Percentiles rank a stretch among this genome's conserved stretches.
Evolutionary conservation across 371 early-diverging fungal species (phyloP).

Genomic region (Blakeslea trispora): DNA sequence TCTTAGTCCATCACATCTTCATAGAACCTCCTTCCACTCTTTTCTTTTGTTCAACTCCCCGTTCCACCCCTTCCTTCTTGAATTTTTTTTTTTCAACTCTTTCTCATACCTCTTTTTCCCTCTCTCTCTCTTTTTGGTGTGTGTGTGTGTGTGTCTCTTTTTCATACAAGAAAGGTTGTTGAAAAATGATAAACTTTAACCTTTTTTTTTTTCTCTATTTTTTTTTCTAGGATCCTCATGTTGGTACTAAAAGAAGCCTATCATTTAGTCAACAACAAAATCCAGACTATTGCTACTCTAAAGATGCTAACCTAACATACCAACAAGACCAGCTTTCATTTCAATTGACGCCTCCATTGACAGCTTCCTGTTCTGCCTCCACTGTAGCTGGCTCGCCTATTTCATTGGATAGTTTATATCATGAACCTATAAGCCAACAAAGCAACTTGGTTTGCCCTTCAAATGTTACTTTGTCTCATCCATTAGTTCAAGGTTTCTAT

Average conservation of each 20-base stretch:
- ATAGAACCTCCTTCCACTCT: too few species aligned
- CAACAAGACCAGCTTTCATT: conserved; percentile 2
- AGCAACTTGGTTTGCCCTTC: conserved; percentile 5
- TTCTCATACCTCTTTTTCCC: too few species aligned
- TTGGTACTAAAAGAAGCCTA: background rate
- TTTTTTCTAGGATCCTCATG: too few species aligned
- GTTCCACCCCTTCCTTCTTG: too few species aligned
- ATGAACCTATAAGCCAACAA: conserved; percentile 16
- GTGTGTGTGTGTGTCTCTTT: too few species aligned
- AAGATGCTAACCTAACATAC: conserved; percentile 18
- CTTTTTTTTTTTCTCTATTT: too few species aligned
- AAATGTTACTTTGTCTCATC: conserved; percentile 15
- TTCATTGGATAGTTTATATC: conserved; percentile 25
- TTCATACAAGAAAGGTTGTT: background rate
- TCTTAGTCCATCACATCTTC: too few species aligned
- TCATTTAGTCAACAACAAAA: conserved; percentile 10
- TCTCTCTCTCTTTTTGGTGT: too few species aligned
- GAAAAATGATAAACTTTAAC: too few species aligned
- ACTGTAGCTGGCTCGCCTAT: conserved; percentile 35
- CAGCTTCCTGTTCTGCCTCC: conserved; percentile 32
- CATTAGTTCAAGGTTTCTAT: background rate
- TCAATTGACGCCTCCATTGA: conserved; percentile 32
- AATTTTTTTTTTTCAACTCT: too few species aligned
- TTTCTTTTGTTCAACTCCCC: too few species aligned
- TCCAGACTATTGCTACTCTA: conserved; percentile 20